phyloP scores from a whole-genome alignment of 2,329 filamentous ascomycete species.

The Tolypocladium tropicale region DNA sequence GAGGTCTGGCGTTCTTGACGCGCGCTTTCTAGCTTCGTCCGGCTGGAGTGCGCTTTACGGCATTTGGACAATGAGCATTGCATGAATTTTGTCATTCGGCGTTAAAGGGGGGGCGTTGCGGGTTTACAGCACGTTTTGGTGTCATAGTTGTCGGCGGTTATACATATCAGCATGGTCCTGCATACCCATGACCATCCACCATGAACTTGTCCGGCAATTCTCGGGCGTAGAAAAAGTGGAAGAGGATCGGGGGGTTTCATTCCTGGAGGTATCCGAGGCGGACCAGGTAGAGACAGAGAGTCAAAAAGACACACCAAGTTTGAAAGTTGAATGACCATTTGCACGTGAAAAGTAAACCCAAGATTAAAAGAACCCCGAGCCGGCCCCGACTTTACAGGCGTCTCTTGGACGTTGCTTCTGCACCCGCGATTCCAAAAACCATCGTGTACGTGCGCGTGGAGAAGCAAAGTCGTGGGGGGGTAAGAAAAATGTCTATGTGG shows the following conservation, averaged over 20 bases:
- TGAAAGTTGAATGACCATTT: background rate
- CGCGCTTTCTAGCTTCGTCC: background rate
- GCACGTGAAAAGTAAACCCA: background rate
- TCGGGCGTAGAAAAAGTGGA: background rate
- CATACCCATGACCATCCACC: background rate
- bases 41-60: background rate
- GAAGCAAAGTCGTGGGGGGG: background rate
- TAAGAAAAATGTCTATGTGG: background rate
- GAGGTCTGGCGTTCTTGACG: background rate
- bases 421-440: background rate
- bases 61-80: background rate
- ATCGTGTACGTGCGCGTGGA: background rate
- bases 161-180: background rate
- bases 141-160: background rate
- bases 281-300: background rate
- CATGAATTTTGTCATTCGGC: background rate
- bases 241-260: background rate
- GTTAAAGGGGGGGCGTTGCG: background rate
- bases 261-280: background rate
- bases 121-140: background rate
- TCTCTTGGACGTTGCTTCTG: background rate
- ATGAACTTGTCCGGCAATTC: background rate
- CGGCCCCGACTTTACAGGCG: background rate
- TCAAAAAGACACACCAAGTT: background rate
- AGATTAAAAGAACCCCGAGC: background rate